Conservation (phyloP, 2,329 filamentous ascomycete species). For the Epichloe sp. region DNA sequence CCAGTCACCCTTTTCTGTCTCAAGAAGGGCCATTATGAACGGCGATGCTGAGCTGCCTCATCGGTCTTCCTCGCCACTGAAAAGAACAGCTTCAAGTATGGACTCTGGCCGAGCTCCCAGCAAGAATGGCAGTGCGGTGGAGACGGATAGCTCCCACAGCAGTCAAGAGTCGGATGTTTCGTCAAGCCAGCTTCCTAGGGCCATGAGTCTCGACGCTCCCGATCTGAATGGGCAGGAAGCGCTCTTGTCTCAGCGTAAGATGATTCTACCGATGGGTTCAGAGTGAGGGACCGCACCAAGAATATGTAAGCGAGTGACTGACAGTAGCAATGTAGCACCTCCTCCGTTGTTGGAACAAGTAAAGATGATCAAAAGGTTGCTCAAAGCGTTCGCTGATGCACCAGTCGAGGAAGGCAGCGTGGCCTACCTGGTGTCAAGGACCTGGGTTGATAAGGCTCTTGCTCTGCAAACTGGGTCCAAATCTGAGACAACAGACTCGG, state of each 20-base stretch:
- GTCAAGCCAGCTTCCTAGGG: slow-evolving; percentile 18
- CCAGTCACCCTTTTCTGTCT: slow-evolving; percentile 39
- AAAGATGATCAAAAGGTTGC: slow-evolving; percentile 51
- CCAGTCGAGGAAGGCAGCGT: slow-evolving; percentile 57
- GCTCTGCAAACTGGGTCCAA: slow-evolving; percentile 48
- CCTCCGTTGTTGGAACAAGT: slow-evolving; percentile 49
- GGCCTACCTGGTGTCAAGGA: slow-evolving; percentile 64
- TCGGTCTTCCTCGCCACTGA: slow-evolving; percentile 51
- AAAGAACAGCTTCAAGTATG: slow-evolving; percentile 51
- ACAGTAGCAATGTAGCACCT: slow-evolving; percentile 10
- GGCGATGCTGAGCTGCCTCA: slow-evolving; percentile 44
- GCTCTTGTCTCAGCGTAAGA: slow-evolving; percentile 4
- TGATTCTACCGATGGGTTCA: background rate
- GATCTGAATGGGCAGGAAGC: slow-evolving; percentile 12
- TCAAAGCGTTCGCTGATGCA: slow-evolving; percentile 36
- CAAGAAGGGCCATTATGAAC: slow-evolving; percentile 44
- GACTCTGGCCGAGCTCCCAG: slow-evolving; percentile 33
- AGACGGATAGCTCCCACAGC: slow-evolving; percentile 26
- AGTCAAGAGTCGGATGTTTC: slow-evolving; percentile 9
- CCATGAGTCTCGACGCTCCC: slow-evolving; percentile 28
- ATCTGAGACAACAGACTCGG: slow-evolving; percentile 43
- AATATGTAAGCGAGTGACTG: background rate
- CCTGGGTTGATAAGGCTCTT: slow-evolving; percentile 65
- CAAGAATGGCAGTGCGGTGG: slow-evolving; percentile 28
- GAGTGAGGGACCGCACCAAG: background rate